Percentiles rank a stretch among this genome's conserved stretches.
Evolutionary conservation across 345 rosid species (phyloP).

Genomic region (Raphanus raphanistrum): DNA sequence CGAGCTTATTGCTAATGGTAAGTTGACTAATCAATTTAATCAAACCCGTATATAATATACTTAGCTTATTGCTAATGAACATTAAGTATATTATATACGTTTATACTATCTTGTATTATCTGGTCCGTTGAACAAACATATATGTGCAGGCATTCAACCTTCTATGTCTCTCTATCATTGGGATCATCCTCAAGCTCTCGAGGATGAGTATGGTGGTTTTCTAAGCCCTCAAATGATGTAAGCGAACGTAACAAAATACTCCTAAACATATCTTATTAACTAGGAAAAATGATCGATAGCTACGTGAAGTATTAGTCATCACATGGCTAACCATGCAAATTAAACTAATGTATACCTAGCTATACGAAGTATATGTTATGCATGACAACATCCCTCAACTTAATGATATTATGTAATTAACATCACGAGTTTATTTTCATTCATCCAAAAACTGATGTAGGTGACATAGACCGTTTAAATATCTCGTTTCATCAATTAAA

Average conservation of each 20-base stretch:
- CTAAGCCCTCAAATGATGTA: conserved; percentile 45
- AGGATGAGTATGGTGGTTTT: conserved; percentile 52
- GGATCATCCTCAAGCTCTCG: conserved; percentile 52
- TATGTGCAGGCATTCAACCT: conserved; percentile 43
- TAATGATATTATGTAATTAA: too few species aligned
- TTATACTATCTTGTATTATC: conserved; percentile 1
- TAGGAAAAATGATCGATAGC: too few species aligned
- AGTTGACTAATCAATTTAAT: neutral
- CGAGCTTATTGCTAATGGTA: conserved; percentile 45
- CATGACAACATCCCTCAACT: too few species aligned
- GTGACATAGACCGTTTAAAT: too few species aligned
- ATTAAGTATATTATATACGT: neutral
- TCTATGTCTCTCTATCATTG: conserved; percentile 50
- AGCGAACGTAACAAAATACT: neutral
- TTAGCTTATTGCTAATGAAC: neutral
- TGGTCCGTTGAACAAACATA: neutral
- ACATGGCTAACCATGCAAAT: too few species aligned
- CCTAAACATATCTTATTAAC: neutral
- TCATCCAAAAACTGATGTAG: too few species aligned
- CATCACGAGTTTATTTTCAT: too few species aligned
- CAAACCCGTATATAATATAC: too few species aligned
- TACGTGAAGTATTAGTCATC: too few species aligned
- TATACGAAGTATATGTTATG: too few species aligned
- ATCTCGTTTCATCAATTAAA: too few species aligned
- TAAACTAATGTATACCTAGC: too few species aligned